phyloP scores from a whole-genome alignment of 345 rosid genomes.

The Arabidopsis suecica region DNA sequence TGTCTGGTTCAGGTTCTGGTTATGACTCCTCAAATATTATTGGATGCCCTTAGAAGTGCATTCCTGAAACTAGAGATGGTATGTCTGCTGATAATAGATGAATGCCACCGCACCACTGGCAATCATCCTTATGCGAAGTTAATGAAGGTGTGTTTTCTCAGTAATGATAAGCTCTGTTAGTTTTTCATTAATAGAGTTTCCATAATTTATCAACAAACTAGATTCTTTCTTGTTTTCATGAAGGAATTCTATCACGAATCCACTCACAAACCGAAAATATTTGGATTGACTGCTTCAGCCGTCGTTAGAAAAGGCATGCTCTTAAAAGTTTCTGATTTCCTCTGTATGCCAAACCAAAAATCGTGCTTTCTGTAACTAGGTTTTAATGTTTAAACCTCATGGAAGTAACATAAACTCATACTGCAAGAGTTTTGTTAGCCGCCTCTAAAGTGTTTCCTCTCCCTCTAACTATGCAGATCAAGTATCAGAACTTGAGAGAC shows the following conservation, averaged over 20 bases:
- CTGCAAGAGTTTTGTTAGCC: not conserved
- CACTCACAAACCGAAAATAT: slow-evolving; percentile 70
- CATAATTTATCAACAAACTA: slow-evolving; percentile 3
- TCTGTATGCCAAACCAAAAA: slow-evolving; percentile 22
- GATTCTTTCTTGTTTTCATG: slow-evolving; percentile 28
- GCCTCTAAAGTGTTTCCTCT: slow-evolving; percentile 57
- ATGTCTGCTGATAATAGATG: slow-evolving; percentile 74
- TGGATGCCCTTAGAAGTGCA: slow-evolving; percentile 74
- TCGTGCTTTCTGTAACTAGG: slow-evolving; percentile 16
- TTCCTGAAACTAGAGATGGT: slow-evolving; percentile 66
- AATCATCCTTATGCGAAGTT: slow-evolving; percentile 81
- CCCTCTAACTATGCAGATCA: slow-evolving; percentile 59
- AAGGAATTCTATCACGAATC: slow-evolving; percentile 82
- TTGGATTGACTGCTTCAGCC: slow-evolving; percentile 84
- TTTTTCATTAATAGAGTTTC: not conserved
- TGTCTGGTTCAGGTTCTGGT: slow-evolving; percentile 69
- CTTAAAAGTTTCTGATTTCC: not conserved
- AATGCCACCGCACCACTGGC: slow-evolving; percentile 84
- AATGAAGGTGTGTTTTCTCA: slow-evolving; percentile 66
- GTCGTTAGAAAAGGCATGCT: slow-evolving; percentile 68
- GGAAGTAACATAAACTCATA: slow-evolving; percentile 14
- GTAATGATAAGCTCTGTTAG: slow-evolving; percentile 7
- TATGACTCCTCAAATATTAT: slow-evolving; percentile 89
- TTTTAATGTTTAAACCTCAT: slow-evolving; percentile 19
- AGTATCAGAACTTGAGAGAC: slow-evolving; percentile 73